phyloP scores from a whole-genome alignment of 805 yeast genomes.

The Hyphopichia homilentoma region DNA sequence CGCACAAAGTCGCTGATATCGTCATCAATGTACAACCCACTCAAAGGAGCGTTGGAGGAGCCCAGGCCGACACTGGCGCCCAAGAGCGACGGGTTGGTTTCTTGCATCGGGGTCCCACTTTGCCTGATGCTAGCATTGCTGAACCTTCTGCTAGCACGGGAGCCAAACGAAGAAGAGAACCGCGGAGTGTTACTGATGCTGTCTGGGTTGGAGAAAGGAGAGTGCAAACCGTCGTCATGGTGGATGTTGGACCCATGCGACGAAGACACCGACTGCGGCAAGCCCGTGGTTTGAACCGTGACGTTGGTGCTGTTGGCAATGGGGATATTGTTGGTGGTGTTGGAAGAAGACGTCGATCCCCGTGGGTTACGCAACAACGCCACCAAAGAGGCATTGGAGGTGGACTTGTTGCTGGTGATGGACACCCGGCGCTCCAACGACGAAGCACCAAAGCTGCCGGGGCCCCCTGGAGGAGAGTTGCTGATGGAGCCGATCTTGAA shows the following conservation, averaged over 20 bases:
- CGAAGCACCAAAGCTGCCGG: conserved; percentile 21
- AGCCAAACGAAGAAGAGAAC: conserved; percentile 71
- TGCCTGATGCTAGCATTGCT: conserved; percentile 31
- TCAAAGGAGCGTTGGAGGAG: conserved; percentile 29
- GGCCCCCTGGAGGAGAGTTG: conserved; percentile 29
- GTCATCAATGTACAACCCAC: conserved; percentile 49
- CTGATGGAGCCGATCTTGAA: conserved; percentile 62
- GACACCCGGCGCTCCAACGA: conserved; percentile 36
- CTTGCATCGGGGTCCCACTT: conserved; percentile 14
- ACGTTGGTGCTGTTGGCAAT: conserved; percentile 12
- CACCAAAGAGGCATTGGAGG: conserved; percentile 52
- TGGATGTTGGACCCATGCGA: conserved; percentile 34
- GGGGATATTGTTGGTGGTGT: conserved; percentile 21
- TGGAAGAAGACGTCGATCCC: conserved; percentile 40
- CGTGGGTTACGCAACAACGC: conserved; percentile 50
- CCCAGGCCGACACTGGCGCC: conserved; percentile 37
- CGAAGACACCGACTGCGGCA: conserved; percentile 37
- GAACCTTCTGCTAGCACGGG: conserved; percentile 53
- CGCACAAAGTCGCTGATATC: conserved; percentile 69
- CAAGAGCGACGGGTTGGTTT: conserved; percentile 17
- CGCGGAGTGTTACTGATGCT: conserved; percentile 46
- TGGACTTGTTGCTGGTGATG: conserved; percentile 44
- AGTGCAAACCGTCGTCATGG: conserved; percentile 17
- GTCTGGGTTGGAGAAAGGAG: conserved; percentile 14
- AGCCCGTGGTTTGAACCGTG: conserved; percentile 10